Conservation (phyloP, 2,329 filamentous ascomycete species). For the Fusarium brachygibbosum region DNA sequence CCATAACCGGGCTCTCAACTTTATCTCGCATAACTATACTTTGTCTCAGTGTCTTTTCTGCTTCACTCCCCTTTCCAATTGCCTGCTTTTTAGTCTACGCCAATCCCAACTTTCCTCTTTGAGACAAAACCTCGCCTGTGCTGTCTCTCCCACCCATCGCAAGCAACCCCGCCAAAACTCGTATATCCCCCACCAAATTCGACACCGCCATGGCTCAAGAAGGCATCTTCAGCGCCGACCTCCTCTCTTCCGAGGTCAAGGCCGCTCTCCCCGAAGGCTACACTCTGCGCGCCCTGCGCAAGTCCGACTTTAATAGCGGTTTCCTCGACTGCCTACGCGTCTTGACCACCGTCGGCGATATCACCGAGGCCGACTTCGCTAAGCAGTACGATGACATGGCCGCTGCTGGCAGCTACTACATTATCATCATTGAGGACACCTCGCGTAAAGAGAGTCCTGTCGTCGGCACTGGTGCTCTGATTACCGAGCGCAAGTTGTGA, state of each 20-base stretch:
- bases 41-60: background rate
- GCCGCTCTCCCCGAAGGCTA: constrained; percentile 84
- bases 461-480: constrained; percentile 90
- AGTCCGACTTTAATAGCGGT: constrained; percentile 81
- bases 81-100: background rate
- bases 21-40: background rate
- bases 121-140: background rate
- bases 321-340: constrained; percentile 94
- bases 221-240: constrained; percentile 80
- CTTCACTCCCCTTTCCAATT: constrained; percentile 16
- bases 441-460: constrained; percentile 68
- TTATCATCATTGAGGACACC: constrained; percentile 86
- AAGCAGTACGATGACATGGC: constrained; percentile 87
- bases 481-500: constrained; percentile 95
- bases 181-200: constrained; percentile 28
- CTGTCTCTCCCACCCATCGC: constrained; percentile 28
- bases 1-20: constrained; percentile 11
- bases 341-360: constrained; percentile 92
- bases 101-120: background rate
- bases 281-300: constrained; percentile 82
- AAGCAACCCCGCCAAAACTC: constrained; percentile 31
- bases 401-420: constrained; percentile 82
- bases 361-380: constrained; percentile 79
- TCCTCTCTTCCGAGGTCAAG: constrained; percentile 83
- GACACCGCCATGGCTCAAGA: constrained; percentile 53